Evolutionary conservation across 371 early-diverging fungal species (phyloP), one percentile per base, ranked within the genome.

Genomic region (Rhizomucor pusillus): DNA sequence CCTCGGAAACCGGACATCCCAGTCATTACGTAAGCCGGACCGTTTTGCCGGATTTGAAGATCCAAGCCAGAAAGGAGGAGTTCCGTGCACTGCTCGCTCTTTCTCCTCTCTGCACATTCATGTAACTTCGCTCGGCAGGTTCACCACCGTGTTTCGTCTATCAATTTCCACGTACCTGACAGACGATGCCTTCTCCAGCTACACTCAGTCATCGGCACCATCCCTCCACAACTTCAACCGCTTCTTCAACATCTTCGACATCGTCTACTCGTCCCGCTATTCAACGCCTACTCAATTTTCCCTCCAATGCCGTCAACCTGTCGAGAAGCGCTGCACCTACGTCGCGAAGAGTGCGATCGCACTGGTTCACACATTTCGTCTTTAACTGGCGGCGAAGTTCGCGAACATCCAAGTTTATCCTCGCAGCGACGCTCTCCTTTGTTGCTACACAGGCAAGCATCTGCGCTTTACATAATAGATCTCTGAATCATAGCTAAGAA

Each of bases 331-430:
- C 77, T 29, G 62, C 73, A 34, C 68, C 59, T 1, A 76, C 77
- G 4, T 76, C 77, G 20, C 59, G 77, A 51, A 45, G 71, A 56
- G 77, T 76, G 6, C 62, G 77, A 33, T 71, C 77, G 9, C 77
- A 76, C 33, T 76, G 77, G 77, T 70, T 76, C 45, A 68, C 71
- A 12, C 73, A 76, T 47, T 73, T 73, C 47, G 69, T 65, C n/a
- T 50, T 69, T 11, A 69, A 70, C 52, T 76, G 77, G 77, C 59
- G 73, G 10, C 64, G 65, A 51, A 76, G 73, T 35, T 76, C 77
- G 54, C 64, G 73, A 20, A 58, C 66, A 3, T 71, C 71, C 2
- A 76, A 76, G 50, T 36, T 73, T 20, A 41, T 68, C 25, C 52
- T 76, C 39, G 65, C 65, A 23, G 66, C 63, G 14, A 68, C 77